Conservation (phyloP, 805 yeast species). For the Kuraishia piskuri region DNA sequence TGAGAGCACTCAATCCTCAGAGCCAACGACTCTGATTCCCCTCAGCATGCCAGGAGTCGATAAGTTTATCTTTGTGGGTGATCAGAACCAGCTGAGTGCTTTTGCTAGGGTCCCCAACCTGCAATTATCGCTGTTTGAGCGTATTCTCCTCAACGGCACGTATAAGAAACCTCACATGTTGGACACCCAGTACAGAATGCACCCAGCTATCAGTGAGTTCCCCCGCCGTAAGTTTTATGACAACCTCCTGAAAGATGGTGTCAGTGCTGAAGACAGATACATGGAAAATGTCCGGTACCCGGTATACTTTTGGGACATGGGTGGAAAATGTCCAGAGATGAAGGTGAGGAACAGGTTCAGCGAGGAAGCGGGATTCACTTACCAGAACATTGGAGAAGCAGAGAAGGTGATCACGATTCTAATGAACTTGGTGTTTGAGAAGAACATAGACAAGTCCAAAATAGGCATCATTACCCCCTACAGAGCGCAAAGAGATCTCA, state of each 20-base stretch:
- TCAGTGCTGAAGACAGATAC: conserved; percentile 40
- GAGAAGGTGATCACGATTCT: conserved; percentile 36
- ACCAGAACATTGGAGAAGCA: conserved; percentile 47
- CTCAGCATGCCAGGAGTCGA: conserved; percentile 59
- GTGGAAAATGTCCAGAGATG: conserved; percentile 36
- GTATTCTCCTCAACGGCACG: conserved; percentile 54
- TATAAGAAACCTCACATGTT: conserved; percentile 57
- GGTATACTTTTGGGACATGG: conserved; percentile 51
- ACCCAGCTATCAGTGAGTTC: conserved; percentile 52
- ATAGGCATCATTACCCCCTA: conserved; percentile 73
- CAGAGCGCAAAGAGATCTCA: conserved; percentile 61
- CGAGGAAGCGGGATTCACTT: conserved; percentile 48
- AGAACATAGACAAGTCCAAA: conserved; percentile 36
- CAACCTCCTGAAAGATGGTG: conserved; percentile 47
- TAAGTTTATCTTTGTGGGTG: conserved; percentile 69
- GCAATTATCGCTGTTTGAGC: conserved; percentile 60
- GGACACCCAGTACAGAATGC: conserved; percentile 64
- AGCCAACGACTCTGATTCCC: conserved; percentile 64
- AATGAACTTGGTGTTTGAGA: conserved; percentile 42
- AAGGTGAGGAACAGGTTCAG: conserved; percentile 30
- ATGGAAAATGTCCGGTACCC: conserved; percentile 44
- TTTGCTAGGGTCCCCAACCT: conserved; percentile 61
- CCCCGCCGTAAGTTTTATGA: conserved; percentile 45
- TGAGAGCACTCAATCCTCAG: conserved; percentile 72
- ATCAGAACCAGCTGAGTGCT: conserved; percentile 66